Percentiles rank a stretch among this genome's conserved stretches.
These are phyloP conservation scores for Amylostereum areolatum DNA, from an alignment of 1,284 basidiomycete species.

Conservation along the genomic window DNA sequence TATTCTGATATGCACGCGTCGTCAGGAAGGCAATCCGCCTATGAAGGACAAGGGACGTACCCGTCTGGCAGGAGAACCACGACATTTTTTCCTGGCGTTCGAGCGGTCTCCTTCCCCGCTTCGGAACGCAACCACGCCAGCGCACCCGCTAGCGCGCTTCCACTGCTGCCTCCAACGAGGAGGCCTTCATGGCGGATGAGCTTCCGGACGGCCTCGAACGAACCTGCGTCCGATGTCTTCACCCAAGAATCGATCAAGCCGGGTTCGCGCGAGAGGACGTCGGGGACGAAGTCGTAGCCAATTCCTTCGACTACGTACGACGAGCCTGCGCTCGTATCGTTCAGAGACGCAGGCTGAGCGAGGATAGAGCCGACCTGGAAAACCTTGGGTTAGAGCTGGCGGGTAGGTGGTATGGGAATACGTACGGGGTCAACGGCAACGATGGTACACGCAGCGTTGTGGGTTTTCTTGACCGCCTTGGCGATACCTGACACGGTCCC, in stretches of 20 bases:
- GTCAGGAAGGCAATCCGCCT: too few relatives aligned
- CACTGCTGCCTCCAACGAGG: constrained; percentile 89
- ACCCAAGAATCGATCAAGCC: constrained; percentile 70
- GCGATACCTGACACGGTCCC: constrained; percentile 90
- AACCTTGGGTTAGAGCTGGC: background rate
- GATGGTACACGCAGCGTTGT: constrained; percentile 66
- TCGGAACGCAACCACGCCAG: constrained; percentile 72
- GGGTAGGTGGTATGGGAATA: constrained; percentile 6
- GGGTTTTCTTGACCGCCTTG: constrained; percentile 72
- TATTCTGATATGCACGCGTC: too few relatives aligned
- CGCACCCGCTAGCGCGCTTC: constrained; percentile 77
- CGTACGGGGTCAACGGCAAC: constrained; percentile 90
- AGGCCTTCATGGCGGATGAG: constrained; percentile 89
- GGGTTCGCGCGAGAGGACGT: constrained; percentile 62
- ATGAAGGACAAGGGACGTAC: constrained; percentile 28
- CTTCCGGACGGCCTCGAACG: constrained; percentile 71
- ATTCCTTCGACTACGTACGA: constrained; percentile 90
- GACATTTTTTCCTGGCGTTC: constrained; percentile 76
- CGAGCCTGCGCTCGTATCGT: constrained; percentile 42
- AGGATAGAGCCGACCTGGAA: constrained; percentile 83
- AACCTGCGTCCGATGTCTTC: constrained; percentile 80
- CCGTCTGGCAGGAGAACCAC: constrained; percentile 89
- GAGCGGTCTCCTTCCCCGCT: constrained; percentile 62
- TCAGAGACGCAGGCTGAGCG: constrained; percentile 55
- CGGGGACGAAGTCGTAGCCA: constrained; percentile 89